Base-by-base conservation (phyloP, 495 filamentous ascomycete genomes). In the Penicillium egyptiacum region DNA sequence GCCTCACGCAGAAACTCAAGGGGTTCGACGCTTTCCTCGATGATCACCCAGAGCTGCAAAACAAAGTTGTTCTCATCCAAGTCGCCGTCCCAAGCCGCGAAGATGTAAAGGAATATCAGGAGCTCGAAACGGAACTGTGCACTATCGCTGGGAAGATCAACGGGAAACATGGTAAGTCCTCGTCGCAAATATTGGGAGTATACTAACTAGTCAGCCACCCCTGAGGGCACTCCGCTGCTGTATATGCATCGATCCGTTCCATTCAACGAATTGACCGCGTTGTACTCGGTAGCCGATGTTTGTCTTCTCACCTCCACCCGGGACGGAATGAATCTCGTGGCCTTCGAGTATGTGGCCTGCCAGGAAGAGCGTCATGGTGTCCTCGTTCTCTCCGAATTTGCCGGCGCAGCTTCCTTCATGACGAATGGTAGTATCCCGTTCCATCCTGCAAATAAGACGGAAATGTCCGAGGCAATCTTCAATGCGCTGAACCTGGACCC, bases 321-420 rank as follows among this genome's bases (percentile, higher is more conserved):
- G n/a, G 93, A 96, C 65, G 93, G 93, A 56, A 96, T 98, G 93
- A 98, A 98, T 67, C 83, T 96, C 10, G 93, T 98, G 23, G 91
- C 89, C 22, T 96, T 92, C 73, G 93, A 98, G 71, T 98, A 96
- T 72, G 91, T 96, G 47, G 92, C 93, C 3, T 91, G 87, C 31
- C 93, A 96, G 65, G 77, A 87, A 57, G 81, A 92, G 59, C 82
- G 86, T 10, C 88, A 95, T 64, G 93, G 93, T 7, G 88, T 90
- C 5, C 88, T 98, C 80, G 89, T 96, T 22, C 81, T 98, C 10
- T 96, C 91, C 46, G 92, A 96, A 66, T 96, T 96, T 65, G 88
- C 92, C 0, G 93, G 93, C 2, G 91, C 93, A 0, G 90, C 93
- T 0, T 86, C 93, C 52, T 91, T 87, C 46, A 82, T 96, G 60